A percentile compares a stretch with the other conserved stretches of the same genome.
phyloP scores from a whole-genome alignment of 202 grass and related monocot genomes.

The Saccharum hybrid region DNA sequence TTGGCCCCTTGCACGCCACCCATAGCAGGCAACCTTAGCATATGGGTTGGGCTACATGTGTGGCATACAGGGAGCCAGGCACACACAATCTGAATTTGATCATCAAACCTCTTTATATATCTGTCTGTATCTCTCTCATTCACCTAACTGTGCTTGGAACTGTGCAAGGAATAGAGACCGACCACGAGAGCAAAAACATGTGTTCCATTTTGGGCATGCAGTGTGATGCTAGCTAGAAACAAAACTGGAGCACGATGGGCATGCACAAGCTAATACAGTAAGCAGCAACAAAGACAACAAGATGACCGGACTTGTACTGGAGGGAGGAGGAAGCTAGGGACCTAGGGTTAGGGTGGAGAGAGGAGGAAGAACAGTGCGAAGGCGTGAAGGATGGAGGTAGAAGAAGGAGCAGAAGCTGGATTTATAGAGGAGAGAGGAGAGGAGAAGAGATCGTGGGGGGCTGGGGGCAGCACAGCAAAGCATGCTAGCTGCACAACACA shows the following conservation, averaged over 20 bases:
- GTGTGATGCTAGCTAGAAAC: background rate
- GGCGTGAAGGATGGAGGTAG: constrained; percentile 26
- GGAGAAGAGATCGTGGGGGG: background rate
- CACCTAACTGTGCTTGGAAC: constrained; percentile 26
- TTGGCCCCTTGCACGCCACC: constrained; percentile 99
- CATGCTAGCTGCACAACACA: background rate
- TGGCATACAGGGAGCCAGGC: constrained; percentile 99
- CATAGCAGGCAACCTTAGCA: constrained; percentile 72
- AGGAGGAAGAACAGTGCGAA: constrained; percentile 13
- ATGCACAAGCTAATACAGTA: background rate
- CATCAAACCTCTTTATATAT: constrained; percentile 8
- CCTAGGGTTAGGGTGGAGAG: background rate
- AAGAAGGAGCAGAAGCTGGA: constrained; percentile 39
- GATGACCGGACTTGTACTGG: background rate
- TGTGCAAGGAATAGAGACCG: background rate
- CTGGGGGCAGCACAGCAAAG: background rate
- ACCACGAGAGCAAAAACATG: background rate
- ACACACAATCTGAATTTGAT: constrained; percentile 51
- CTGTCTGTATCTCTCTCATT: background rate
- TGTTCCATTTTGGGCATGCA: background rate
- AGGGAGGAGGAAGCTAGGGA: constrained; percentile 22
- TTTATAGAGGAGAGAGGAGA: constrained; percentile 56
- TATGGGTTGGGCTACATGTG: constrained; percentile 77
- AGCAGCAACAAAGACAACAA: too few relatives aligned
- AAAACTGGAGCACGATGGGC: constrained; percentile 25